These are phyloP conservation scores for Apiospora kogelbergensis DNA, from an alignment of 2,329 filamentous ascomycete genomes.

Conservation along the genomic window DNA sequence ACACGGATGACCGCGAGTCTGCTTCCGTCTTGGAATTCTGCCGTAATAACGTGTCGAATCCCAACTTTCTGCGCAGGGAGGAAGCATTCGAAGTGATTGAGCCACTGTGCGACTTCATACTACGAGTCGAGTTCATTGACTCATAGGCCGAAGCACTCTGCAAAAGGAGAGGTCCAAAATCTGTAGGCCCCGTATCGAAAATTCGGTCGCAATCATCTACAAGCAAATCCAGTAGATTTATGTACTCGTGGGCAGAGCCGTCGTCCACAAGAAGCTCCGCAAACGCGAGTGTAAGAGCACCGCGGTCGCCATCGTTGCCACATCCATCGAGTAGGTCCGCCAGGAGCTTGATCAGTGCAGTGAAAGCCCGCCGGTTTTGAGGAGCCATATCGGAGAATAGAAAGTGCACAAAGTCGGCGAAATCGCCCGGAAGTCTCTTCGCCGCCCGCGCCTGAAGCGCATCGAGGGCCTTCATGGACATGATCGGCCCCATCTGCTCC, in stretches of 20 bases:
- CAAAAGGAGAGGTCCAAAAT: slow-evolving; percentile 37
- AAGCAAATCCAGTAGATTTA: slow-evolving; percentile 83
- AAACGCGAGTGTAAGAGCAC: slow-evolving; percentile 84
- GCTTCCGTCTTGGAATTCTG: slow-evolving; percentile 72
- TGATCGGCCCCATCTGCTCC: slow-evolving; percentile 82
- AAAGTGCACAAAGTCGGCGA: slow-evolving; percentile 66
- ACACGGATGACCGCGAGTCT: slow-evolving; percentile 74
- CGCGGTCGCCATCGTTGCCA: slow-evolving; percentile 86
- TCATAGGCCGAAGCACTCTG: slow-evolving; percentile 53
- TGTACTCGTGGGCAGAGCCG: slow-evolving; percentile 76
- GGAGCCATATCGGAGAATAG: slow-evolving; percentile 67
- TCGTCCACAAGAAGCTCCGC: slow-evolving; percentile 81
- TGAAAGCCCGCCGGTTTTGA: slow-evolving; percentile 75
- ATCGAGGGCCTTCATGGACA: slow-evolving; percentile 69
- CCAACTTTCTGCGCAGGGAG: slow-evolving; percentile 81
- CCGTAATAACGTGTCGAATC: slow-evolving; percentile 71
- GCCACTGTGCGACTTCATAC: slow-evolving; percentile 63
- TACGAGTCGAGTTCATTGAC: slow-evolving; percentile 58
- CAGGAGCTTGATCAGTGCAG: slow-evolving; percentile 79
- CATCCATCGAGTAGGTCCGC: slow-evolving; percentile 87
- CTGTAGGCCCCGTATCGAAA: slow-evolving; percentile 62
- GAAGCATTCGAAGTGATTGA: slow-evolving; percentile 85
- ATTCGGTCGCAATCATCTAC: slow-evolving; percentile 87
- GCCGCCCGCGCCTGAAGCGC: slow-evolving; percentile 70
- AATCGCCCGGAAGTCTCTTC: slow-evolving; percentile 70